A percentile compares a stretch with the other conserved stretches of the same genome.
Conservation (phyloP, 2,329 filamentous ascomycete species). For the Emericellopsis cladophorae region DNA sequence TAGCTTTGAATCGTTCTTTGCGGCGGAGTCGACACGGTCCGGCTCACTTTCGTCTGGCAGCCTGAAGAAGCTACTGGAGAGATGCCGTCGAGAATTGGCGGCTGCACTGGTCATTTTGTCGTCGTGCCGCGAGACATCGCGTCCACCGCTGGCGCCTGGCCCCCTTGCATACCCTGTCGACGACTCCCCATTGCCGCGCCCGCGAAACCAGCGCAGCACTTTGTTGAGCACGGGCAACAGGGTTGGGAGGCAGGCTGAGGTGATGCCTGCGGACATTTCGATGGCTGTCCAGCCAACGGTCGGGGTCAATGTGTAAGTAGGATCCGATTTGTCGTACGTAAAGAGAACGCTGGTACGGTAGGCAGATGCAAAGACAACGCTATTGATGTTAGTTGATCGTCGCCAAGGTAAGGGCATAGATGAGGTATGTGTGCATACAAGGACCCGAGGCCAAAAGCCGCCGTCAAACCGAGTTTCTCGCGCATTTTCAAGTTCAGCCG, state of each 20-base stretch:
- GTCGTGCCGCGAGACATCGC: neutral
- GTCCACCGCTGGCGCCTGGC: conserved; percentile 3
- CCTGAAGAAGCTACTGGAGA: conserved; percentile 13
- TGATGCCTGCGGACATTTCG: conserved; percentile 35
- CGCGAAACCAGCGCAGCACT: conserved; percentile 11
- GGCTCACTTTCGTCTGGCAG: conserved; percentile 13
- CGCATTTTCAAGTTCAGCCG: conserved; percentile 23
- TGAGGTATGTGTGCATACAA: conserved; percentile 18
- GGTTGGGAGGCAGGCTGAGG: conserved; percentile 40
- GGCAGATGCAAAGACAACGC: conserved; percentile 32
- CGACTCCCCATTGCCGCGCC: no score
- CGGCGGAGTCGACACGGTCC: neutral
- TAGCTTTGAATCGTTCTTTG: conserved; percentile 9
- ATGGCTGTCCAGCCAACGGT: conserved; percentile 34
- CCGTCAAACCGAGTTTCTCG: conserved; percentile 28
- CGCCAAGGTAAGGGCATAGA: neutral
- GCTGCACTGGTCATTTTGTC: neutral
- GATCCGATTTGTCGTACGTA: conserved; percentile 23
- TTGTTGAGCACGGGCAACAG: conserved; percentile 29
- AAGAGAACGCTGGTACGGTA: conserved; percentile 35
- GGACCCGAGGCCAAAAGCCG: conserved; percentile 30
- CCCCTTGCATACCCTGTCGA: no score
- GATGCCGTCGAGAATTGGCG: no score
- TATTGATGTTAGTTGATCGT: conserved; percentile 5
- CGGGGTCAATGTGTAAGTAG: conserved; percentile 31